Conservation (phyloP, 495 filamentous ascomycete species). For the Penicillium fimorum region DNA sequence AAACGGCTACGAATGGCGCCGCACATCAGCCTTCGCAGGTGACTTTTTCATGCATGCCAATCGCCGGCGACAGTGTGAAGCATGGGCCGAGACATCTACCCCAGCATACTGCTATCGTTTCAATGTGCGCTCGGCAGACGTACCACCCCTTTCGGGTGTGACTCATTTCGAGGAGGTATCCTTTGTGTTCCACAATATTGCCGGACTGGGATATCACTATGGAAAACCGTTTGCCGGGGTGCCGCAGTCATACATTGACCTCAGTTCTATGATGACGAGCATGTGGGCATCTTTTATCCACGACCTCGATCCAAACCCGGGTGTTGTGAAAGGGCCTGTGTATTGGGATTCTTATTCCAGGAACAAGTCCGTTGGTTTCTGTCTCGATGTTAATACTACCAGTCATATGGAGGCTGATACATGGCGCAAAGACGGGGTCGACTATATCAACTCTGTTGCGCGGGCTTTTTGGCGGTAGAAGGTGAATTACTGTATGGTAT, state of each 20-base stretch:
- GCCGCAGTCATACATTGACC: slow-evolving; percentile 40
- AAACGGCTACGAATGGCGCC: slow-evolving; percentile 48
- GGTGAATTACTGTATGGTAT: too few species aligned
- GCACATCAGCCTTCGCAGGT: slow-evolving; percentile 52
- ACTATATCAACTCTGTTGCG: slow-evolving; percentile 33
- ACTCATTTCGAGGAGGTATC: slow-evolving; percentile 63
- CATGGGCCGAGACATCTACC: slow-evolving; percentile 45
- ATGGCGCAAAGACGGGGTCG: slow-evolving; percentile 47
- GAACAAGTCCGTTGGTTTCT: slow-evolving; percentile 40
- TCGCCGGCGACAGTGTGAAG: slow-evolving; percentile 53
- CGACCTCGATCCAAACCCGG: slow-evolving; percentile 49
- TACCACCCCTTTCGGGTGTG: slow-evolving; percentile 36
- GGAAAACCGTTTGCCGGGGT: slow-evolving; percentile 48
- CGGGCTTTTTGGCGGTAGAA: slow-evolving; percentile 25
- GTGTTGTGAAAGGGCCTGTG: slow-evolving; percentile 27
- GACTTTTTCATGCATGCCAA: slow-evolving; percentile 57
- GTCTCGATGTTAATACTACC: slow-evolving; percentile 50
- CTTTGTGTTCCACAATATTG: slow-evolving; percentile 59
- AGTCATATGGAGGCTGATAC: slow-evolving; percentile 49
- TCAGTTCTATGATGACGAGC: slow-evolving; percentile 52
- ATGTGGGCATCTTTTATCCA: slow-evolving; percentile 57
- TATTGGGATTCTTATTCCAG: slow-evolving; percentile 47
- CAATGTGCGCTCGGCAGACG: slow-evolving; percentile 48
- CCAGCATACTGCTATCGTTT: slow-evolving; percentile 64
- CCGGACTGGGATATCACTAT: slow-evolving; percentile 50